Conservation (phyloP, 169 alveolate genomes). For the Haemoproteus tartakovskyi region DNA sequence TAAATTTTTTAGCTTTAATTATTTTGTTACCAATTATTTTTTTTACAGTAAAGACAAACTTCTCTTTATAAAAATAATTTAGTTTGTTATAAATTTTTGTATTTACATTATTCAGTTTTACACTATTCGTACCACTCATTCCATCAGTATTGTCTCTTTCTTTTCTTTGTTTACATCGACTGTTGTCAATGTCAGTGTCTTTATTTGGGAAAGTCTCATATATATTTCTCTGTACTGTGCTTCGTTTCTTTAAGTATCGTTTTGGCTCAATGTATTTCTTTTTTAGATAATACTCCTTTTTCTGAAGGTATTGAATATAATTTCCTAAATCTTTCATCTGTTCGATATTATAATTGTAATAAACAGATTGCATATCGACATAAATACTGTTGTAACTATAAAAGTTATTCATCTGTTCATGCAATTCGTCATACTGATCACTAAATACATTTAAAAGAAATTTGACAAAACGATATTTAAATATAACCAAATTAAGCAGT, state of each 20-base stretch:
- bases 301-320: constrained; percentile 21
- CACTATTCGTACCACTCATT: no score
- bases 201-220: no score
- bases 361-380: constrained; percentile 1
- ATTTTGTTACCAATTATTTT: neutral
- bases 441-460: constrained; percentile 19
- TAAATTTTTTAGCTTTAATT: constrained; percentile 3
- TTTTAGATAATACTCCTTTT: constrained; percentile 41
- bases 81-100: constrained; percentile 32
- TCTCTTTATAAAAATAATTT: constrained; percentile 45
- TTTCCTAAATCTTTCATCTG: neutral
- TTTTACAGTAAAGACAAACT: constrained; percentile 26
- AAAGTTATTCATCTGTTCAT: constrained; percentile 18
- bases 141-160: no score
- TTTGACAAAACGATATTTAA: constrained; percentile 18
- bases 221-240: no score
- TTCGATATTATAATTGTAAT: neutral
- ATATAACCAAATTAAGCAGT: constrained; percentile 9
- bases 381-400: constrained; percentile 14
- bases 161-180: no score
- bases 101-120: no score
- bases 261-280: constrained; percentile 17
- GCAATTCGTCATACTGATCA: constrained; percentile 45
- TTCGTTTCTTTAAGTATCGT: constrained; percentile 1
- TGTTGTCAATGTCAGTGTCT: no score